Evolutionary conservation across 768 basidiomycete genomes (phyloP), one percentile per base, ranked within the genome.

Genomic region (Auricularia heimuer): DNA sequence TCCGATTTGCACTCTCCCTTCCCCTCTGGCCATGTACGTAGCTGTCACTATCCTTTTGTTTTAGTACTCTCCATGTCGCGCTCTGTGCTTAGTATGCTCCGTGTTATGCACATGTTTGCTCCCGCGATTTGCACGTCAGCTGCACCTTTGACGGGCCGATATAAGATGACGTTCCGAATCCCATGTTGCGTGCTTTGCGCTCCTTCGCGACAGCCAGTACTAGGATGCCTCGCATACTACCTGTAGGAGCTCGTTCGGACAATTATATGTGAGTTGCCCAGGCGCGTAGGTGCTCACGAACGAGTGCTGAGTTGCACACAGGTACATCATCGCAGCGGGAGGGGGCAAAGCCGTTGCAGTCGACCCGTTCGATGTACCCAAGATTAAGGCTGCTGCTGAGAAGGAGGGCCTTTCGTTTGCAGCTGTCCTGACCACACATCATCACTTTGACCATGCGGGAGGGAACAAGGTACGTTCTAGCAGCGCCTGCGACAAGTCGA

Each of bases 391-490:
- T 0, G 84, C 82, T 1, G 93, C 90, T 2, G 75, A 85, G 54
- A 75, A 77, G 10, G 81, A 83, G 45, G 85, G 80, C 8, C 88
- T 92, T 33, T 73, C 81, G 58, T 81, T 94, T 65, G 80, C 90
- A 42, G 87, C 89, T 47, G 82, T 78, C 29, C 80, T 98, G 69
- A 97, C 93, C 12, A 98, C 96, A 2, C 96, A 97, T 75, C 92
- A 94, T 74, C 95, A 97, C 74, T 70, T 80, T 68, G 95, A 98
- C 77, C 94, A 94, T 73, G 88, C 86, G 68, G 92, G 91, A 21
- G 94, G 94, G 39, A 96, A 95, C 75, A 73, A 85, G 77, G 91
- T 92, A 39, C 67, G 77, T 74, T 18, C 47, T 34, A 11, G 10
- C 36, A 6, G n/a, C 4, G 29, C 54, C 29, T 29, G 29, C 29